A percentile compares a stretch with the other conserved stretches of the same genome.
phyloP scores from a whole-genome alignment of 2,329 filamentous ascomycete species.

The Stachybotrys elegans region DNA sequence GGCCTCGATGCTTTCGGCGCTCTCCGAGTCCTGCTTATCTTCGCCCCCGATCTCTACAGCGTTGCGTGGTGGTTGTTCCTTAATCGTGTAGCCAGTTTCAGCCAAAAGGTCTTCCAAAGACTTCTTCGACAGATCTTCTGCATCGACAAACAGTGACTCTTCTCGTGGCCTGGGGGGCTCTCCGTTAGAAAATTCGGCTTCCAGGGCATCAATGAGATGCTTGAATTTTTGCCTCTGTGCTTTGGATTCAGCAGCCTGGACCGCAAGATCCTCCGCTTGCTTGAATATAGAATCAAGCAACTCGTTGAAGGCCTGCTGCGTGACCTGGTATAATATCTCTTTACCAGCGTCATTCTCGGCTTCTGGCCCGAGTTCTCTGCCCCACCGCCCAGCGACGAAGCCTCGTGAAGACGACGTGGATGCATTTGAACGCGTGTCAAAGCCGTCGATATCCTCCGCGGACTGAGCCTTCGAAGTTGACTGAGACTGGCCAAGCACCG shows the following conservation, averaged over 20 bases:
- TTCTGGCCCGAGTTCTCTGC: conserved; percentile 72
- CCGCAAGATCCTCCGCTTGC: conserved; percentile 68
- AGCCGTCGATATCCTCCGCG: conserved; percentile 64
- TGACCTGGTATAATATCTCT: conserved; percentile 86
- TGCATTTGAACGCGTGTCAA: conserved; percentile 65
- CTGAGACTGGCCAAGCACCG: conserved; percentile 15
- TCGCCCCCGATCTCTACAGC: conserved; percentile 22
- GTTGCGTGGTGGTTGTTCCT: conserved; percentile 22
- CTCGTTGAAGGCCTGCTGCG: conserved; percentile 88
- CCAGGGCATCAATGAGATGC: conserved; percentile 39
- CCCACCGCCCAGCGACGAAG: conserved; percentile 70
- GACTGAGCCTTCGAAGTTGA: conserved; percentile 79
- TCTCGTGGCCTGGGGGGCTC: conserved; percentile 3
- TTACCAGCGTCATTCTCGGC: conserved; percentile 79
- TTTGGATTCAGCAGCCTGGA: conserved; percentile 61
- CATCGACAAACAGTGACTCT: conserved; percentile 6
- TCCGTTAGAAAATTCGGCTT: conserved; percentile 22
- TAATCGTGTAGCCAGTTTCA: conserved; percentile 40
- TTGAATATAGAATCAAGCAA: conserved; percentile 84
- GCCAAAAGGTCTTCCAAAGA: conserved; percentile 32
- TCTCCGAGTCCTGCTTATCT: conserved; percentile 12
- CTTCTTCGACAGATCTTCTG: conserved; percentile 16
- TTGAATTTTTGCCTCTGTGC: conserved; percentile 54
- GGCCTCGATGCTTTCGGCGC: conserved; percentile 10
- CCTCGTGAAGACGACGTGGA: conserved; percentile 70